These are phyloP conservation scores for Neofusicoccum sp. DNA, from an alignment of 2,329 filamentous ascomycete species.

Conservation along the genomic window DNA sequence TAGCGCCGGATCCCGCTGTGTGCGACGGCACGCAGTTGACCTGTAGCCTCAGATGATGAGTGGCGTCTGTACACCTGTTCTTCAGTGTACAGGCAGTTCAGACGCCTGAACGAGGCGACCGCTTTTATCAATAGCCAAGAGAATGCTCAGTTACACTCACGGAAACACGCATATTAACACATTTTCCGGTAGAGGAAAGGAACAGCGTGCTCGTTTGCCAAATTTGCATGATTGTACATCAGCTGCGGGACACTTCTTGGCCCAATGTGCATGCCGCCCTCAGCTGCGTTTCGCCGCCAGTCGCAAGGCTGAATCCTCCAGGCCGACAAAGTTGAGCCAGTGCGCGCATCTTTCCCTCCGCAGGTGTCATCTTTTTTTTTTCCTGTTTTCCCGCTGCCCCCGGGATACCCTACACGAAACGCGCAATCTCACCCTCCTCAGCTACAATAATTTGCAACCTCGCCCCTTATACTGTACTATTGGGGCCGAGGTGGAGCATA, in stretches of 20 bases:
- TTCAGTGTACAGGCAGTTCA: neutral
- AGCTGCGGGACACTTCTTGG: neutral
- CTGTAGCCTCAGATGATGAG: neutral
- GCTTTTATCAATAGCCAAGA: neutral
- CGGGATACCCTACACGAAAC: neutral
- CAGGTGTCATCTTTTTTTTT: neutral
- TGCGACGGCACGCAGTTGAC: neutral
- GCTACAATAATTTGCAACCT: neutral
- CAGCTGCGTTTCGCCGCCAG: slow-evolving; percentile 9
- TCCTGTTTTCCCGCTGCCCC: neutral
- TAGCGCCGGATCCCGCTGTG: slow-evolving; percentile 6
- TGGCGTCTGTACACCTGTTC: neutral
- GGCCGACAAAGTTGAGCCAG: slow-evolving; percentile 3
- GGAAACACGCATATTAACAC: neutral
- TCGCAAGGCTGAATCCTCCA: slow-evolving; percentile 1
- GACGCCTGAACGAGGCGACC: neutral
- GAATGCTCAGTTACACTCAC: neutral
- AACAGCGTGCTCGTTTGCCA: neutral
- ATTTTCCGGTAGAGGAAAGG: neutral
- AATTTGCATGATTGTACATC: neutral
- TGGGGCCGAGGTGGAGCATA: no score
- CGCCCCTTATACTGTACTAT: neutral
- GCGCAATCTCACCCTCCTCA: neutral
- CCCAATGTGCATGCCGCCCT: neutral
- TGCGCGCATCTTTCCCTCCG: neutral